Percentiles rank a stretch among this genome's conserved stretches.
Conservation (phyloP, 441 rosid species). For the Biscutella laevigata region DNA sequence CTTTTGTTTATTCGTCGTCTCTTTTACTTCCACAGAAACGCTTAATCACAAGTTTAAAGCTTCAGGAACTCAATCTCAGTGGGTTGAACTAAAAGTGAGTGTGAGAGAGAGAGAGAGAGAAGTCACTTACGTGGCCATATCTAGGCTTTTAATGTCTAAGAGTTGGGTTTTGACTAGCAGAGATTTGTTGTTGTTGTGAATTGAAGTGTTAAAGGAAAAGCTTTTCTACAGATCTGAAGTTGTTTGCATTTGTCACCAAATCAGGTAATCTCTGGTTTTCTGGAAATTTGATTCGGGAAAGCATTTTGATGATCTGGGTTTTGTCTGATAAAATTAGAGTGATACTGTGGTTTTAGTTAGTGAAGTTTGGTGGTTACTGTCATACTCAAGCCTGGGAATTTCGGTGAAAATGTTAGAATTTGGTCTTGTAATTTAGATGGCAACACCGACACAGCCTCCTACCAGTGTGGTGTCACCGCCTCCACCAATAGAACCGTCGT, state of each 20-base stretch:
- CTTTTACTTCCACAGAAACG: background rate
- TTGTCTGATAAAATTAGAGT: slow-evolving; percentile 11
- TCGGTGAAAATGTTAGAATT: background rate
- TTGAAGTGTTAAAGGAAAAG: background rate
- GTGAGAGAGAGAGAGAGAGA: background rate
- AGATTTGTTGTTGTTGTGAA: background rate
- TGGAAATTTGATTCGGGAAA: background rate
- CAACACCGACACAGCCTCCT: slow-evolving; percentile 22
- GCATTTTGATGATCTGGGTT: slow-evolving; percentile 2
- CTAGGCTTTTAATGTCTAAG: slow-evolving; percentile 1
- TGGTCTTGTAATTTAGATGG: slow-evolving; percentile 17
- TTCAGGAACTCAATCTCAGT: background rate
- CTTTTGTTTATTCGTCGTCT: background rate
- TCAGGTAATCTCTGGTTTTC: background rate
- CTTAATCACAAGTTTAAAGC: background rate
- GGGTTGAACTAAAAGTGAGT: background rate
- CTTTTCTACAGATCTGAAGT: slow-evolving; percentile 6
- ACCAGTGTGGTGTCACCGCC: slow-evolving; percentile 11
- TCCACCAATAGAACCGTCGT: background rate
- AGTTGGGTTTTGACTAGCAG: slow-evolving; percentile 9
- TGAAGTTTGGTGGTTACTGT: slow-evolving; percentile 30
- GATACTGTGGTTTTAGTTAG: slow-evolving; percentile 28
- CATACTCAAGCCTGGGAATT: slow-evolving; percentile 2
- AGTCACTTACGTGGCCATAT: slow-evolving; percentile 2
- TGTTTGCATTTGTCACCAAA: slow-evolving; percentile 3